phyloP scores from a whole-genome alignment of 768 basidiomycete genomes.

The Sarcomyxa edulis region DNA sequence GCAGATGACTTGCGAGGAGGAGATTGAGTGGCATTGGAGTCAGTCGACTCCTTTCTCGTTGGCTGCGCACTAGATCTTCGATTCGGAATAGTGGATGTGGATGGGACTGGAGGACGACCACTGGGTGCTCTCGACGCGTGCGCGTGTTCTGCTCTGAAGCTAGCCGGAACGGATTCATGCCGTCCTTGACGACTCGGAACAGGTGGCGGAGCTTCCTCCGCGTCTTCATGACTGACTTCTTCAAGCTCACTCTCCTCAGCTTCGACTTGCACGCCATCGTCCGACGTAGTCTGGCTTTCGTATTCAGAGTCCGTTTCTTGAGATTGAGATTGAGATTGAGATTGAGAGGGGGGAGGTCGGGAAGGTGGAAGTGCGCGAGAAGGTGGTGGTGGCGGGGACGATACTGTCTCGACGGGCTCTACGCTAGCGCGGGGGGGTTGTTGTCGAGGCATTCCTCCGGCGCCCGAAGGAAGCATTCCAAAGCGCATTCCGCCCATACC shows the following conservation, averaged over 20 bases:
- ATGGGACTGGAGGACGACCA: slow-evolving; percentile 31
- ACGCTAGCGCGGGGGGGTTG: slow-evolving; percentile 16
- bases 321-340: slow-evolving; percentile 13
- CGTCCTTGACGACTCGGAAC: slow-evolving; percentile 43
- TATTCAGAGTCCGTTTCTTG: slow-evolving; percentile 40
- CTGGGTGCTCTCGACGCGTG: slow-evolving; percentile 15
- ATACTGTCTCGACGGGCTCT: slow-evolving; percentile 5
- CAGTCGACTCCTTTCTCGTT: slow-evolving; percentile 32
- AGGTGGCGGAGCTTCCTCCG: slow-evolving; percentile 47
- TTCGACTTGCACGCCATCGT: slow-evolving; percentile 62
- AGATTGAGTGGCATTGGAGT: slow-evolving; percentile 19
- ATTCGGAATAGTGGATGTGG: slow-evolving; percentile 28
- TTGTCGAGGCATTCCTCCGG: slow-evolving; percentile 24
- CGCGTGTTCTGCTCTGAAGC: no score
- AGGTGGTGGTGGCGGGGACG: slow-evolving; percentile 11
- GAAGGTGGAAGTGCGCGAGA: slow-evolving; percentile 18
- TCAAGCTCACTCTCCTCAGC: slow-evolving; percentile 72
- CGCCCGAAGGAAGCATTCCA: slow-evolving; percentile 46
- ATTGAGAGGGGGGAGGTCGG: slow-evolving; percentile 22
- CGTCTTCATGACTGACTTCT: slow-evolving; percentile 57
- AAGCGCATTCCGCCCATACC: slow-evolving; percentile 55
- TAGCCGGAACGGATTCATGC: slow-evolving; percentile 20
- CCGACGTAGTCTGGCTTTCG: slow-evolving; percentile 38
- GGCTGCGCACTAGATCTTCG: slow-evolving; percentile 36
- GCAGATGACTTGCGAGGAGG: slow-evolving; percentile 18